Evolutionary conservation across 768 basidiomycete genomes (phyloP), one percentile per base, ranked within the genome.

Genomic region (Suillus clintonianus): DNA sequence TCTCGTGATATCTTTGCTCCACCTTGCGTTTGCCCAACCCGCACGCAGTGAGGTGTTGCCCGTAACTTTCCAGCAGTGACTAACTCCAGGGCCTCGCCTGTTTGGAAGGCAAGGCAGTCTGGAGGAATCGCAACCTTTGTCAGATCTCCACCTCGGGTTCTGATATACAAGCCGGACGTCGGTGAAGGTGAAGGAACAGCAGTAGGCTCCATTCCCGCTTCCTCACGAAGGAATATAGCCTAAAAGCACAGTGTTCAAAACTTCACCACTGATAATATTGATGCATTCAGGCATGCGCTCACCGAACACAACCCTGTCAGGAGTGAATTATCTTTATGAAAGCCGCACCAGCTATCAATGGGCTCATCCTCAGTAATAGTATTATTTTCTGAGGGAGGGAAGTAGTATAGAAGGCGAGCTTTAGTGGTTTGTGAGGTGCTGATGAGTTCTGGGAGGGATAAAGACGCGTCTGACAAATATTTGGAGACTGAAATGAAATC

Each of bases 391-490:
- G 82, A 71, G 11, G 89, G 87, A 17, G 97, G 92, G 70, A 95
- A 99, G 76, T 99, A 99, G 72, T 99, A 97, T n/a, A 99, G 81
- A 14, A 99, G 84, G 37, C 97, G 86, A 4, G 94, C 97, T 75
- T 99, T 99, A 43, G 87, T 91, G 6, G 92, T 94, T 69, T 91
- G 89, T 9, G 93, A 93, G 3, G 83, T 82, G 19, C 81, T 76
- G 71, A 99, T 91, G 56, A 99, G 78, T 17, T 85, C 75, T 8
- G 87, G 83, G 27, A 99, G 78, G 10, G 92, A 90, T 53, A 91
- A 69, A 0, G 86, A 86, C 60, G 66, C 65, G 73, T 93, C 90
- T 3, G 81, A 80, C 48, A 94, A 73, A 65, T 91, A 84, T 41
- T 87, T 77, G 15, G 89, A 84, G 42, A 87, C 92, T 57, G 11